These are phyloP conservation scores for Thelonectria olida DNA, from an alignment of 2,329 filamentous ascomycete species.

Conservation along the genomic window DNA sequence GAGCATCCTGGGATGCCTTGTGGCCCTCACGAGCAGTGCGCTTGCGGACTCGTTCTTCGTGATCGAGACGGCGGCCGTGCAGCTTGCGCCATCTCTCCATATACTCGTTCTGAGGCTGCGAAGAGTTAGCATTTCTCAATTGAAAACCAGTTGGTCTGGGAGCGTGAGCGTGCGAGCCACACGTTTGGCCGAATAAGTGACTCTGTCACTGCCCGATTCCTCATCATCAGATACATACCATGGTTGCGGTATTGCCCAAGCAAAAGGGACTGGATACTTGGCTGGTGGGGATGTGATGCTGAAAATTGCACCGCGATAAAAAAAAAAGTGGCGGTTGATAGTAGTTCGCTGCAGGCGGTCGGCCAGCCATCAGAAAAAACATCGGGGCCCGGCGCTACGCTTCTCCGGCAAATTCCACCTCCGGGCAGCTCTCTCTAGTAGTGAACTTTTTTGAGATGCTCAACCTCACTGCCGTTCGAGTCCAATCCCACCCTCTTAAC, in stretches of 20 bases:
- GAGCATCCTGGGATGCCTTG: conserved; percentile 86
- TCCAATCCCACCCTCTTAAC: conserved; percentile 18
- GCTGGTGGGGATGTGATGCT: conserved; percentile 32
- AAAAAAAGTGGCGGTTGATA: conserved; percentile 44
- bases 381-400: conserved; percentile 45
- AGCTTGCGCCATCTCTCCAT: conserved; percentile 77
- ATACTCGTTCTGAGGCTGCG: conserved; percentile 80
- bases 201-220: too few relatives aligned
- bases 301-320: conserved; percentile 41
- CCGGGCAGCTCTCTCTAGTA: neutral
- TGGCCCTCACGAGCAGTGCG: conserved; percentile 87
- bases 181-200: too few relatives aligned
- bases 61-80: conserved; percentile 69
- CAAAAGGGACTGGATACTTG: conserved; percentile 29
- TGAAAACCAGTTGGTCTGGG: too few relatives aligned
- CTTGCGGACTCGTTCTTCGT: conserved; percentile 92
- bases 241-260: conserved; percentile 42
- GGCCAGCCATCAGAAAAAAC: conserved; percentile 9
- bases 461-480: conserved; percentile 26
- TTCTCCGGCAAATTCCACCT: conserved; percentile 42
- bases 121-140: conserved; percentile 29
- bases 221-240: conserved; percentile 44
- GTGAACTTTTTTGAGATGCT: conserved; percentile 40
- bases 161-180: too few relatives aligned
- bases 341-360: conserved; percentile 22